These are phyloP conservation scores for Asterophora parasitica DNA, from an alignment of 768 basidiomycete species.

Conservation along the genomic window DNA sequence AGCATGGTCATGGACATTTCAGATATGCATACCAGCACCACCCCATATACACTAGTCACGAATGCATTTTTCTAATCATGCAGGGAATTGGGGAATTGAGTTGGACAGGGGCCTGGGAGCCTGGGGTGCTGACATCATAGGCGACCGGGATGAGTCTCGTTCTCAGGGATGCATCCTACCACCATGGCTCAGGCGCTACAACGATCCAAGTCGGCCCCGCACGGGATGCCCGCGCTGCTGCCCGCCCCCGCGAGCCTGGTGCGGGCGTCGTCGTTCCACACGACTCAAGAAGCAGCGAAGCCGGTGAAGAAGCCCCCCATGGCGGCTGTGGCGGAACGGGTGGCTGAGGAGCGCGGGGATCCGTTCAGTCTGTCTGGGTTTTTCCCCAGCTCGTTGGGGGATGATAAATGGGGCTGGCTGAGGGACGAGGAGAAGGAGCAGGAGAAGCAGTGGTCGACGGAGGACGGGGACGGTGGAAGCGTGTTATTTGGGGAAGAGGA, in stretches of 20 bases:
- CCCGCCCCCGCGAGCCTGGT: slow-evolving; percentile 3
- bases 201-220: slow-evolving; percentile 28
- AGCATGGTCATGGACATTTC: slow-evolving; percentile 9
- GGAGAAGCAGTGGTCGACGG: slow-evolving; percentile 11
- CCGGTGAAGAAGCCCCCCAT: background rate
- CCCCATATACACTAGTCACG: slow-evolving; percentile 1
- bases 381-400: slow-evolving; percentile 35
- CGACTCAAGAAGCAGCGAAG: slow-evolving; percentile 10
- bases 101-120: background rate
- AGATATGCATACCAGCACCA: background rate
- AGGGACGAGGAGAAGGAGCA: slow-evolving; percentile 22
- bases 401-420: slow-evolving; percentile 40
- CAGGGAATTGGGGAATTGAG: no score
- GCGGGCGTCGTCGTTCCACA: slow-evolving; percentile 21
- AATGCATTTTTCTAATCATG: no score
- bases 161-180: no score
- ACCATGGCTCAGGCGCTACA: slow-evolving; percentile 15
- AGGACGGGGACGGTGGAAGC: slow-evolving; percentile 12
- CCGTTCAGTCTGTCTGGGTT: slow-evolving; percentile 46
- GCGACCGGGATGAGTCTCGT: background rate
- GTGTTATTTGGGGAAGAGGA: slow-evolving; percentile 21
- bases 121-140: slow-evolving; percentile 17
- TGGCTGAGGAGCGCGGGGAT: slow-evolving; percentile 26
- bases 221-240: slow-evolving; percentile 17
- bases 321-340: background rate